Evolutionary conservation across 768 basidiomycete species (phyloP), one percentile per base, ranked within the genome.

Genomic region (Suillus ampliporus): DNA sequence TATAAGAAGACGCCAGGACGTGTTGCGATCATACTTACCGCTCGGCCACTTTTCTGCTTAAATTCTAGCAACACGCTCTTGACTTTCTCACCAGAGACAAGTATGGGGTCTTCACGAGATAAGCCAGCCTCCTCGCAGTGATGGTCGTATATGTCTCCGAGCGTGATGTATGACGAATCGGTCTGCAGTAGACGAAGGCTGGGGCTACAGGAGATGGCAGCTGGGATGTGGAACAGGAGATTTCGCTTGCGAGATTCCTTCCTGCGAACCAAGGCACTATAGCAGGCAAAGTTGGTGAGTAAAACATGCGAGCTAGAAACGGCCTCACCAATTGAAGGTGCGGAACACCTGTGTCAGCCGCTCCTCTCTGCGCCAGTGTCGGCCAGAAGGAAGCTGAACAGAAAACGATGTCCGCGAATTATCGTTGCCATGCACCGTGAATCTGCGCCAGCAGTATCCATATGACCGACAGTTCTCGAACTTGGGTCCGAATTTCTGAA

Each of bases 181-280:
- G 89, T 92, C 73, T 97, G 94, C 61, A 97, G 85, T 47, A 99
- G 78, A 43, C 97, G 91, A 47, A 95, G 83, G 61, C 79, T 86
- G 0, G 94, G 91, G 56, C 92, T 92, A 67, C 89, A 90, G 0
- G 95, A 92, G 26, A 99, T 82, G 9, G 91, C 89, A 0, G 90
- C 87, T 1, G 97, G 97, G 35, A 98, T 80, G 73, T 98, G 93
- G 85, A 99, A 99, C 47, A 82, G 80, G 37, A 99, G 83, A 71
- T 94, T 95, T 46, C 97, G 87, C 69, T 97, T 96, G 56, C 97
- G 86, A 38, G 87, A 91, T 75, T 99, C 97, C 73, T 97, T 97
- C 74, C 95, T 91, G 61, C 92, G 89, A 56, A 80, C 80, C 57
- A 99, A 79, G 28, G 92, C 90, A 26, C 97, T 97, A 61, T 40